These are phyloP conservation scores for Vigna hirtella DNA, from an alignment of 306 rosid genomes.

Conservation along the genomic window DNA sequence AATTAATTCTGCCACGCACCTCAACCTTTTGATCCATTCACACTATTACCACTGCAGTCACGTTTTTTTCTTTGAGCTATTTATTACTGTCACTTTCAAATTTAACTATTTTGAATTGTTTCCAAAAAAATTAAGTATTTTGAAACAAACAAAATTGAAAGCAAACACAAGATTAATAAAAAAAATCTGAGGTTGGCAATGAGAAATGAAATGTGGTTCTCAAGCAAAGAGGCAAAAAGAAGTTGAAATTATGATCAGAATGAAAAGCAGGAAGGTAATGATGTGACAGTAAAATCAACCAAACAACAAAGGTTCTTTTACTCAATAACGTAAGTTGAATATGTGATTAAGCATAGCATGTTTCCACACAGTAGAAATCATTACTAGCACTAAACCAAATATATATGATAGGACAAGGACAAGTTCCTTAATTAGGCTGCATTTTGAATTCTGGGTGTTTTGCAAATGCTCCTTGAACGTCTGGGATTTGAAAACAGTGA, in stretches of 20 bases:
- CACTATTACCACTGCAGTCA: too few species aligned
- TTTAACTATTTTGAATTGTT: too few species aligned
- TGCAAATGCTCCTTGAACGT: slow-evolving; percentile 13
- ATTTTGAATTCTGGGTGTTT: slow-evolving; percentile 37
- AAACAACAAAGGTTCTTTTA: background rate
- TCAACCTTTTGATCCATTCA: too few species aligned
- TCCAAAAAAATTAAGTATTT: too few species aligned
- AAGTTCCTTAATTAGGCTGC: slow-evolving; percentile 9
- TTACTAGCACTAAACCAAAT: too few species aligned
- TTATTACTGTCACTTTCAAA: too few species aligned
- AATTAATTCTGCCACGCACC: too few species aligned
- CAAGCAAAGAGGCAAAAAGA: slow-evolving; percentile 34
- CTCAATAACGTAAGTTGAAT: too few species aligned
- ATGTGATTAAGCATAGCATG: too few species aligned
- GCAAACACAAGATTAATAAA: background rate
- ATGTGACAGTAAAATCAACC: slow-evolving; percentile 27
- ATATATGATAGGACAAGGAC: background rate
- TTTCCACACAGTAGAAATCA: too few species aligned
- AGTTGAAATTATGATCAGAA: background rate
- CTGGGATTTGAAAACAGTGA: background rate
- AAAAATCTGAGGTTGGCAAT: background rate
- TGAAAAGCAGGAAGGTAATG: background rate
- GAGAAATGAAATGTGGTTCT: slow-evolving; percentile 40
- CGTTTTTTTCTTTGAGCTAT: too few species aligned
- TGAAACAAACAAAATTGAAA: slow-evolving; percentile 20